Percentiles rank a stretch among this genome's conserved stretches.
phyloP scores from a whole-genome alignment of 768 basidiomycete genomes.

The Boletus subcaerulescens region DNA sequence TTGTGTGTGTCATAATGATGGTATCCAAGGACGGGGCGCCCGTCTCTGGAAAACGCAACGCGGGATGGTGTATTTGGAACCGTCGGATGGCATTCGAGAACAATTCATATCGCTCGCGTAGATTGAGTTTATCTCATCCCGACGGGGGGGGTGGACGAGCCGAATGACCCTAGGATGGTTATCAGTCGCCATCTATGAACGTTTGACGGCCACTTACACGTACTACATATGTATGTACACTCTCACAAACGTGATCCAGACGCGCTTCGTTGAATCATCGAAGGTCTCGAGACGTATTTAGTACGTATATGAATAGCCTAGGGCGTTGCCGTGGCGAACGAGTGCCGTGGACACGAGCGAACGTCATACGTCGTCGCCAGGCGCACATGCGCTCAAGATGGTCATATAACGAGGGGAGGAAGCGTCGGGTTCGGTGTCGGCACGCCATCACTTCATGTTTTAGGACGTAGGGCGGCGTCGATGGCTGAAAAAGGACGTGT shows the following conservation, averaged over 20 bases:
- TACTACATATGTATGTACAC: background rate
- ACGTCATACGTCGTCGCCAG: background rate
- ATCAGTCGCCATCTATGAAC: slow-evolving; percentile 8
- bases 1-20: slow-evolving; percentile 10
- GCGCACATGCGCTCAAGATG: background rate
- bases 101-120: too few relatives aligned
- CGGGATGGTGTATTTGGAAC: background rate
- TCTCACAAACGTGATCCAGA: slow-evolving; percentile 1
- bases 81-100: background rate
- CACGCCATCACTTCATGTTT: background rate
- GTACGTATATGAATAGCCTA: slow-evolving; percentile 3
- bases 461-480: background rate
- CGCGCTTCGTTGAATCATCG: background rate
- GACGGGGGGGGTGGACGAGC: background rate
- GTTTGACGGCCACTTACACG: background rate
- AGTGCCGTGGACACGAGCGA: background rate
- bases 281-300: background rate
- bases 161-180: background rate
- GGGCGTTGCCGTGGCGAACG: slow-evolving; percentile 13
- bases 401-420: background rate
- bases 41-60: background rate
- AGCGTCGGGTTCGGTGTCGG: background rate
- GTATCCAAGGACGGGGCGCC: slow-evolving; percentile 11
- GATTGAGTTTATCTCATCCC: background rate
- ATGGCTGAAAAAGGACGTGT: too few relatives aligned